phyloP scores from a whole-genome alignment of 2,329 filamentous ascomycete genomes.

The Davidsoniella australis region DNA sequence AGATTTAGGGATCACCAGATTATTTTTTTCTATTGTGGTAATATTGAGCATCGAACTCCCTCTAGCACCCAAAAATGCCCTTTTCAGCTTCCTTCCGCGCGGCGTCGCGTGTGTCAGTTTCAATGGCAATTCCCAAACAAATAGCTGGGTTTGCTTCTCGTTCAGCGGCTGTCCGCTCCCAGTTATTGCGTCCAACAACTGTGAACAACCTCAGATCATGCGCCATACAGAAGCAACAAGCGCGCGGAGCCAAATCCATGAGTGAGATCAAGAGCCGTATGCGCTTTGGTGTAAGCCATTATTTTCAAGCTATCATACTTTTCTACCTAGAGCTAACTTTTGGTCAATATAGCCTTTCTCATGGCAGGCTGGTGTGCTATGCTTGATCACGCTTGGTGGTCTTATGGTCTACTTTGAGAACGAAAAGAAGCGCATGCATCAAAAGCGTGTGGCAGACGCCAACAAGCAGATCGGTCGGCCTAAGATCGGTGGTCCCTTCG shows the following conservation, averaged over 20 bases:
- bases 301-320: not conserved
- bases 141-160: conserved; percentile 9
- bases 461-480: conserved; percentile 85
- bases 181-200: not conserved
- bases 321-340: not conserved
- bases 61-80: not conserved
- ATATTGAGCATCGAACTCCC: not conserved
- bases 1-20: too few relatives aligned
- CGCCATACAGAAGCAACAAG: not conserved
- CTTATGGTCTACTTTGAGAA: conserved; percentile 83
- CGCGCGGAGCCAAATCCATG: conserved; percentile 31
- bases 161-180: conserved; percentile 15
- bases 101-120: not conserved
- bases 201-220: not conserved
- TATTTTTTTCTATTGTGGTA: too few relatives aligned
- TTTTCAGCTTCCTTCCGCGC: conserved; percentile 1
- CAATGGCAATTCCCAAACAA: not conserved
- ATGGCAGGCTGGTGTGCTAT: conserved; percentile 74
- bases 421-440: conserved; percentile 82
- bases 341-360: conserved; percentile 57
- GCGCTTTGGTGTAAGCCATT: conserved; percentile 32
- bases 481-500: conserved; percentile 80
- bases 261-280: conserved; percentile 43
- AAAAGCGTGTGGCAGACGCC: conserved; percentile 75
- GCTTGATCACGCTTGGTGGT: conserved; percentile 59